Evolutionary conservation across 768 basidiomycete species (phyloP), one percentile per base, ranked within the genome.

Genomic region (Leucosporidium creatinivorum): DNA sequence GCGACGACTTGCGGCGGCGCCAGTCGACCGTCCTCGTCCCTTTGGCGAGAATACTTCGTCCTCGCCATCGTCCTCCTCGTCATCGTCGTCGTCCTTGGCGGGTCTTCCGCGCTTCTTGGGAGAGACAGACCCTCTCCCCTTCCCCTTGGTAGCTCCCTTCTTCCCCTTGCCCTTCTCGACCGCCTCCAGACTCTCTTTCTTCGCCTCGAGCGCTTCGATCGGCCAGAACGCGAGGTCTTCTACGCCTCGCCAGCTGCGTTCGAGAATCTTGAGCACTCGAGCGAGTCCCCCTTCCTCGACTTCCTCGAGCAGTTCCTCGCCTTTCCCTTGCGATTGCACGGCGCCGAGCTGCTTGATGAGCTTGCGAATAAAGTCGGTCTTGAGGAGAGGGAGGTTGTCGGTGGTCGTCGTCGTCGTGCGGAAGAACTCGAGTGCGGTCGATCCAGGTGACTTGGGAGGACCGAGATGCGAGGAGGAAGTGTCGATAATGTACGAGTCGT

Each of bases 211-310:
- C 23, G 64, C 66, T 12, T 65, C 66, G n/a, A 2, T n/a, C 73
- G 78, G 80, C 70, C 96, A 90, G 0, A 88, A 87, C 67, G 88
- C 87, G 13, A 89, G 67, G 68, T 87, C 85, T 76, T 92, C 89
- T 0, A 86, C 88, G 3, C 85, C 83, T 69, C 83, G 85, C 61
- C 93, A 86, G 60, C 85, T 88, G 48, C 92, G 82, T 73, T 91
- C 89, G 3, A 97, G 79, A 21, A 91, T 80, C 77, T 88, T 89
- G 68, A 94, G 76, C 33, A 91, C 72, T 56, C 90, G 81, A 1
- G 83, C 82, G 39, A 96, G 78, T 8, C 82, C 77, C 9, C 81
- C 79, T 0, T 82, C 82, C 54, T 92, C 89, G 25, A 91, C 82
- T 48, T 89, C 86, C 1, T 83, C 83, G 74, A 93, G 82, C 51